Evolutionary conservation across 169 alveolate genomes (phyloP), one percentile per base, ranked within the genome.

Genomic region (Sarcocystis neurona): DNA sequence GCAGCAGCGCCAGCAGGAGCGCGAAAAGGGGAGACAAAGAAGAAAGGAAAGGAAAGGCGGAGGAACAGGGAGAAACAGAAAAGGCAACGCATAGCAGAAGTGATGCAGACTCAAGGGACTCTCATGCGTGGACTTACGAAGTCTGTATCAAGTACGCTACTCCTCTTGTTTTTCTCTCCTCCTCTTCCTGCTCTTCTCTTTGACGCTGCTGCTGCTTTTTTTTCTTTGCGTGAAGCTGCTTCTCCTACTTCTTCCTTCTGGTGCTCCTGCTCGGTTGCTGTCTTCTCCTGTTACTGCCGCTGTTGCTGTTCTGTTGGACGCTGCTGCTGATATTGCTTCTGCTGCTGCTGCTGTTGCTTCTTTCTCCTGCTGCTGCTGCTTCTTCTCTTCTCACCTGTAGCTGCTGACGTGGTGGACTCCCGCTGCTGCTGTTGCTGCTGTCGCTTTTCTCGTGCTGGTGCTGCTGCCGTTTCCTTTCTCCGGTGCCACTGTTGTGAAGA

Each of bases 51-150:
- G n/a, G n/a, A n/a, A n/a, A n/a, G n/a, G n/a, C n/a, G n/a, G n/a
- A n/a, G n/a, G n/a, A n/a, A n/a, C n/a, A n/a, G n/a, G n/a, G n/a
- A n/a, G n/a, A n/a, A n/a, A n/a, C n/a, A n/a, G n/a, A n/a, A n/a
- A n/a, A n/a, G n/a, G n/a, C n/a, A n/a, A n/a, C n/a, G n/a, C n/a
- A n/a, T n/a, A n/a, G n/a, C n/a, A n/a, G n/a, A n/a, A n/a, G n/a
- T n/a, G n/a, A n/a, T n/a, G n/a, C n/a, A n/a, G n/a, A n/a, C n/a
- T n/a, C n/a, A n/a, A n/a, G n/a, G n/a, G n/a, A n/a, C n/a, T n/a
- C n/a, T n/a, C n/a, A n/a, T n/a, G n/a, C n/a, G 63, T 87, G 91
- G 91, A 82, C 86, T n/a, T 87, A 87, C 53, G 91, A 87, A 34
- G 70, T 87, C 15, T 87, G 91, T 43, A 53, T 87, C 46, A 87